Evolutionary conservation across 83 land plant genomes (phyloP).

Genomic region (Picea mariana): DNA sequence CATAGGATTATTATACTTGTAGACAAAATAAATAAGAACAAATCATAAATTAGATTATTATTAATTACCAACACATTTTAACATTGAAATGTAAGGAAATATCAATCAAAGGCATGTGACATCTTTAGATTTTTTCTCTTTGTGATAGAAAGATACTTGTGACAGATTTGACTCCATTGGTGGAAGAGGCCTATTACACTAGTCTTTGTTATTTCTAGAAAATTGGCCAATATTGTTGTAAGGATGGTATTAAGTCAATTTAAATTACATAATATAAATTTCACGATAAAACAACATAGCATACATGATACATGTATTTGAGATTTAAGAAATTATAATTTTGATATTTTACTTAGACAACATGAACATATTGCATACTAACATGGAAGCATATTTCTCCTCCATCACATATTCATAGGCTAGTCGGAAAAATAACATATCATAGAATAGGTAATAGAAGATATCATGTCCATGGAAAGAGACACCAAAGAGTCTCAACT

Average conservation of each 20-base stretch:
- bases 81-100: too few relatives aligned
- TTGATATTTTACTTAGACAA: neutral
- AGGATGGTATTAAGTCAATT: neutral
- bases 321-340: neutral
- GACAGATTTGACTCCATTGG: neutral
- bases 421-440: neutral
- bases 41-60: too few relatives aligned
- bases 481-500: neutral
- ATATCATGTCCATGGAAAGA: neutral
- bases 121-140: too few relatives aligned
- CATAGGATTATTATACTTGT: too few relatives aligned
- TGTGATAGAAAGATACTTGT: neutral
- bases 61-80: too few relatives aligned
- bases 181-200: neutral
- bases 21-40: too few relatives aligned
- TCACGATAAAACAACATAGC: neutral
- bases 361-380: neutral
- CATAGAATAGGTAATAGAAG: neutral
- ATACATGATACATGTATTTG: neutral
- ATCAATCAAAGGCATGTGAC: too few relatives aligned
- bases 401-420: neutral
- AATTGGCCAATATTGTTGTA: neutral
- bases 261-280: neutral
- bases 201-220: neutral
- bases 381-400: neutral